Evolutionary conservation across 164 flowering plant genomes (phyloP), one percentile per base, ranked within the genome.

Genomic region (Liquidambar formosana): DNA sequence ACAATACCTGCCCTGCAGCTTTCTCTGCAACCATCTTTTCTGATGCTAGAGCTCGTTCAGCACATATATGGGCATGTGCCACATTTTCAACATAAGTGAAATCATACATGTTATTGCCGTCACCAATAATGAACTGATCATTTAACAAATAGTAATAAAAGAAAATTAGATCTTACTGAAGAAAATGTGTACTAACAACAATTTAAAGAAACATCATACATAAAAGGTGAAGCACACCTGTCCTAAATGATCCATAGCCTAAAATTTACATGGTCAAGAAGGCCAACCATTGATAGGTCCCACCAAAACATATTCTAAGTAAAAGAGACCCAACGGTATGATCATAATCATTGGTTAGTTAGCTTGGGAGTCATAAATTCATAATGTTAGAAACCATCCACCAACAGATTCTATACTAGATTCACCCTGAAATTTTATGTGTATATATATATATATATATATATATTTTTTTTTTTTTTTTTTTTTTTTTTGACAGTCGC

Each of bases 11-110:
- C 47, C 99, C 99, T 64, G 99, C 81, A 69, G 96, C 98, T 83
- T 70, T 85, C 54, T 87, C 86, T 22, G 93, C 85, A 70, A 81
- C 80, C 5, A 33, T 64, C n/a, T 78, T 89, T 73, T 77, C 86
- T 51, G 92, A 84, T 43, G 96, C 88, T 69, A 96, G 81, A 76
- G 98, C 95, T 80, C 89, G 72, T 77, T 96, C 99, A 60, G 99
- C 98, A 82, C 98, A 95, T 61, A 93, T 65, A 79, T 91, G 96
- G 46, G 93, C 98, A 80, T 93, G 95, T 52, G 94, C 98, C 69
- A 95, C 98, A 80, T 93, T 95, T 80, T 91, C 96, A 44, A 93
- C 98, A 71, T 85, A 95, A 9, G 98, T 93, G 81, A 95, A 91
- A 78, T 95, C 99, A 69, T 86, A 86, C 79, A 88, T 57, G 80